These are phyloP conservation scores for Geotrichum phurueaensis DNA, from an alignment of 1,139 yeast species.

Conservation along the genomic window DNA sequence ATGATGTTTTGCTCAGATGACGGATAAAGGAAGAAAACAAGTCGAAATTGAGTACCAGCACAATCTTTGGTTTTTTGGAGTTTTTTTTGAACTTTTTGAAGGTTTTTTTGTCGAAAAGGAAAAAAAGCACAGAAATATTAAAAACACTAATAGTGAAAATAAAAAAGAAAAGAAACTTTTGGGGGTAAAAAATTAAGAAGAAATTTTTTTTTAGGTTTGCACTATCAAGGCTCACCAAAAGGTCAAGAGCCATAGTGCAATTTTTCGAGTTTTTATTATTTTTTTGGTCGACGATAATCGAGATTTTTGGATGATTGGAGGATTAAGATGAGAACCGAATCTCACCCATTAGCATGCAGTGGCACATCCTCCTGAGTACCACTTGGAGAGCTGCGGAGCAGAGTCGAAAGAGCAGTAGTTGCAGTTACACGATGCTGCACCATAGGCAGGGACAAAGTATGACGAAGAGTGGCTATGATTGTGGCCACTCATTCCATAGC, in stretches of 20 bases:
- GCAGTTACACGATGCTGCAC: constrained; percentile 15
- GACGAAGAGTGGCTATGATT: constrained; percentile 5
- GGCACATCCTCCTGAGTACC: constrained; percentile 14
- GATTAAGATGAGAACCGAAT: not conserved
- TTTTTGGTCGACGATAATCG: not conserved
- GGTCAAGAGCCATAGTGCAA: not conserved
- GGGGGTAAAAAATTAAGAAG: not conserved
- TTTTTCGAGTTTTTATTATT: not conserved
- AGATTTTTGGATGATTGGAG: not conserved
- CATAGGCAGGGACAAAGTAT: constrained; percentile 15
- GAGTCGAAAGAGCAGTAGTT: constrained; percentile 15
- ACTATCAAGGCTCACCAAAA: not conserved
- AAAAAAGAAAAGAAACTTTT: not conserved
- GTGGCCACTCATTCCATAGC: constrained; percentile 3
- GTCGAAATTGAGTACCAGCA: not conserved
- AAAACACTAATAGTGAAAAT: not conserved
- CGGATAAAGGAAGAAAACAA: not conserved
- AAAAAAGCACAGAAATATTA: not conserved
- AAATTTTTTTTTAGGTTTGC: not conserved
- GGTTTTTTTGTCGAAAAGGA: not conserved
- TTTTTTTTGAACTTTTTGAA: constrained; percentile 1
- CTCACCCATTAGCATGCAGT: constrained; percentile 12
- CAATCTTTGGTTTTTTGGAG: constrained; percentile 1
- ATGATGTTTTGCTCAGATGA: not conserved
- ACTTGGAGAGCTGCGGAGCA: constrained; percentile 14